Evolutionary conservation across 805 yeast species (phyloP), one percentile per base, ranked within the genome.

Genomic region (Soucietia sequanensis): DNA sequence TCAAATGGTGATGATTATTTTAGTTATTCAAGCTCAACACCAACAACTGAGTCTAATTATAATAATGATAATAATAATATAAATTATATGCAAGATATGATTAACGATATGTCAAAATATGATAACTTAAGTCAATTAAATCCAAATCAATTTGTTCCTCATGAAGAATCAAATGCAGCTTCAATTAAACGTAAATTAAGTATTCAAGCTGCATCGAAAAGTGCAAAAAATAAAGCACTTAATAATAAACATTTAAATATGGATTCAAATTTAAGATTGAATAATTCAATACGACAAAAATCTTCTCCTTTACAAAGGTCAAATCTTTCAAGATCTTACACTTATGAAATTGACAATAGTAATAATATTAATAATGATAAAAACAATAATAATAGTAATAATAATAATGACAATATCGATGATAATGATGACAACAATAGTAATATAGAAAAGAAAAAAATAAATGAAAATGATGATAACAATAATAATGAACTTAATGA

Each of bases 201-300:
- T 13, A 18, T 19, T 10, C 31, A 27, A 18, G 19, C 13, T 16
- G 18, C 9, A 12, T 13, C 13, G 19, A 16, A 16, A 6, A 3
- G 11, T 12, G 16, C 13, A 9, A 27, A 27, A n/a, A 17, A 14
- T 9, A 27, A 27, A 27, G 19, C 30, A 8, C 16, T 12, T 19
- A 24, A 14, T 16, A 27, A 27, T n/a, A 27, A 27, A 19, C 30
- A 27, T 14, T 17, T 27, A 11, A 6, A 16, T 13, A 27, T 15
- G 4, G 19, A 11, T 16, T 22, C 26, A 4, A 10, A 23, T 16
- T 12, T 28, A 9, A 28, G 8, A 17, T 30, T 33, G 8, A 27
- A 18, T 9, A 28, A 35, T 18, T 36, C 36, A 13, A 11, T 23
- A 20, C 36, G 31, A 18, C 36, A 26, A 21, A 21, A 26, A 28